Conservation (phyloP, 495 filamentous ascomycete genomes). For the Lasiosphaeriaceae sp. region DNA sequence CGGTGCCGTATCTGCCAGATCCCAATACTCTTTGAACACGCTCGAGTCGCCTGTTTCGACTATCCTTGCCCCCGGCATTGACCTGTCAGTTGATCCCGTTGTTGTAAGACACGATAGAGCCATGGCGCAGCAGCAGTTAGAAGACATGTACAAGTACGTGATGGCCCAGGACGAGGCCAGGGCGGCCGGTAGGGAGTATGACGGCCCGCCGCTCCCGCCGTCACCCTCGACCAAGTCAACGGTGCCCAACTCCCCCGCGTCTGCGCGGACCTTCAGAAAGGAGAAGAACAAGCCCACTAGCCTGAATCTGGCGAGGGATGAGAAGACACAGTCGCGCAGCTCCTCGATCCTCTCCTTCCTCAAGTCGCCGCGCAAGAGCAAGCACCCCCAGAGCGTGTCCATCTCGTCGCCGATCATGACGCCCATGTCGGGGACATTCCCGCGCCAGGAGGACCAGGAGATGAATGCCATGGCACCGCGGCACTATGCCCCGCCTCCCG, state of each 20-base stretch:
- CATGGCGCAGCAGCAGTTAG: slow-evolving; percentile 73
- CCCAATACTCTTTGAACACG: slow-evolving; percentile 49
- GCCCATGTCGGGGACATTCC: slow-evolving; percentile 50
- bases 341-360: slow-evolving; percentile 51
- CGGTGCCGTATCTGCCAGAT: slow-evolving; percentile 39
- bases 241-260: slow-evolving; percentile 16
- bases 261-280: slow-evolving; percentile 19
- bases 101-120: slow-evolving; percentile 69
- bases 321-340: slow-evolving; percentile 44
- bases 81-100: slow-evolving; percentile 62
- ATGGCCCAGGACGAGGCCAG: slow-evolving; percentile 43
- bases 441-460: slow-evolving; percentile 42
- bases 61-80: slow-evolving; percentile 35
- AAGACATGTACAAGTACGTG: slow-evolving; percentile 85
- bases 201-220: slow-evolving; percentile 25
- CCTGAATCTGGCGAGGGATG: slow-evolving; percentile 37
- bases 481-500: slow-evolving; percentile 44
- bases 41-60: slow-evolving; percentile 44
- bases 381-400: slow-evolving; percentile 31
- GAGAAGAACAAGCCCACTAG: slow-evolving; percentile 44
- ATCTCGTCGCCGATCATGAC: slow-evolving; percentile 56
- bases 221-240: slow-evolving; percentile 31
- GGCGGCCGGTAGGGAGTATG: slow-evolving; percentile 31
- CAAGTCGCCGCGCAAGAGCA: slow-evolving; percentile 48
- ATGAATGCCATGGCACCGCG: slow-evolving; percentile 50